These are phyloP conservation scores for Beta corolliflora DNA, from an alignment of 179 eudicot genomes.

Conservation along the genomic window DNA sequence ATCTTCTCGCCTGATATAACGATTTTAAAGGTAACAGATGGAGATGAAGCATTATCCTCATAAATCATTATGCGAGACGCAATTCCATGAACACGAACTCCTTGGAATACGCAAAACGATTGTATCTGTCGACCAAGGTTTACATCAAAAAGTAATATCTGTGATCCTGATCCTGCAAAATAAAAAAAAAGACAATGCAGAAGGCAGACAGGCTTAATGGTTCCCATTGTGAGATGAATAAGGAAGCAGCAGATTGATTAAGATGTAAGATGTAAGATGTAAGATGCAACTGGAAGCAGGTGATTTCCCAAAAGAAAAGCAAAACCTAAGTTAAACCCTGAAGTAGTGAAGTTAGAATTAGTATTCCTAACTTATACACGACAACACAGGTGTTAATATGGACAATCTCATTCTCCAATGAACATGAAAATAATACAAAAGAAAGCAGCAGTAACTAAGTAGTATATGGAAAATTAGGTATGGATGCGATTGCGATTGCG, in stretches of 20 bases:
- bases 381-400: too few relatives aligned
- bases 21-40: conserved; percentile 37
- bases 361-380: too few relatives aligned
- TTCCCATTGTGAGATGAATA: neutral
- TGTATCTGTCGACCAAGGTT: conserved; percentile 38
- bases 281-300: neutral
- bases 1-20: conserved; percentile 81
- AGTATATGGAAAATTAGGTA: too few relatives aligned
- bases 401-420: too few relatives aligned
- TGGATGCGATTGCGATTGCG: too few relatives aligned
- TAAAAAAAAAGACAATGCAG: neutral
- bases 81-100: conserved; percentile 91
- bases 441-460: too few relatives aligned
- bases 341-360: neutral
- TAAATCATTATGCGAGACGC: conserved; percentile 20
- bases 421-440: too few relatives aligned
- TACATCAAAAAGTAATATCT: conserved; percentile 67
- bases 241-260: neutral
- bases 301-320: neutral
- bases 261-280: too few relatives aligned
- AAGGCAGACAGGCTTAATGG: neutral
- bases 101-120: conserved; percentile 66
- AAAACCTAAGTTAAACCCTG: neutral
- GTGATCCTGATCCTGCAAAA: conserved; percentile 84
- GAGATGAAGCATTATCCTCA: conserved; percentile 15